These are phyloP conservation scores for Austropuccinia psidii DNA, from an alignment of 1,284 basidiomycete species.

Conservation along the genomic window DNA sequence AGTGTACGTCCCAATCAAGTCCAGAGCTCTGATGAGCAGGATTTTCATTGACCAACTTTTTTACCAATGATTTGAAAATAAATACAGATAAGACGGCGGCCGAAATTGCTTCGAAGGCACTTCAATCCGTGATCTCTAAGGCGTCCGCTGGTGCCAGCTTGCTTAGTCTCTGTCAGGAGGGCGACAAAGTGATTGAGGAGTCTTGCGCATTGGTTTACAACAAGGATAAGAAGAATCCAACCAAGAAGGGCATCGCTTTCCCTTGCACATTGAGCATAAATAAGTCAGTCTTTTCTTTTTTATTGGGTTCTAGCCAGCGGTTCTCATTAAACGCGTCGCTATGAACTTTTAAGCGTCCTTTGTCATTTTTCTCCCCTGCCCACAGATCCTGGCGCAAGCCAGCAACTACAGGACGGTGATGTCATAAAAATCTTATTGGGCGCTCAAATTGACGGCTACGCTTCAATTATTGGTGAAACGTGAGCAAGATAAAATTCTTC, in stretches of 20 bases:
- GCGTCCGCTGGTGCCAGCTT: constrained; percentile 18
- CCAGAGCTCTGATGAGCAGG: background rate
- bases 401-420: constrained; percentile 76
- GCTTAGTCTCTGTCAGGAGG: constrained; percentile 21
- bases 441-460: constrained; percentile 89
- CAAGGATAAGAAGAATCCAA: constrained; percentile 36
- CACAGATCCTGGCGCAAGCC: constrained; percentile 59
- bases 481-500: constrained; percentile 33
- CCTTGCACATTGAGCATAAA: constrained; percentile 35
- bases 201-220: constrained; percentile 32
- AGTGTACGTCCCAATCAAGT: constrained; percentile 20
- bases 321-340: constrained; percentile 82
- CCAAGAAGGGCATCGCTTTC: constrained; percentile 35
- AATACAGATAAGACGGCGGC: constrained; percentile 35
- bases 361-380: constrained; percentile 56
- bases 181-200: constrained; percentile 31
- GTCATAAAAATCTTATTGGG: constrained; percentile 94
- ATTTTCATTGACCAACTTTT: background rate
- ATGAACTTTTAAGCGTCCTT: constrained; percentile 68
- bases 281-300: constrained; percentile 12
- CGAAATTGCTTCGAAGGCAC: constrained; percentile 32
- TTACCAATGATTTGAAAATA: background rate
- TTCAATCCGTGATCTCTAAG: constrained; percentile 32
- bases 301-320: background rate
- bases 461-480: constrained; percentile 82